Base-by-base conservation (phyloP, 2,329 filamentous ascomycete species). In the Monilinia vaccinii-corymbosi region DNA sequence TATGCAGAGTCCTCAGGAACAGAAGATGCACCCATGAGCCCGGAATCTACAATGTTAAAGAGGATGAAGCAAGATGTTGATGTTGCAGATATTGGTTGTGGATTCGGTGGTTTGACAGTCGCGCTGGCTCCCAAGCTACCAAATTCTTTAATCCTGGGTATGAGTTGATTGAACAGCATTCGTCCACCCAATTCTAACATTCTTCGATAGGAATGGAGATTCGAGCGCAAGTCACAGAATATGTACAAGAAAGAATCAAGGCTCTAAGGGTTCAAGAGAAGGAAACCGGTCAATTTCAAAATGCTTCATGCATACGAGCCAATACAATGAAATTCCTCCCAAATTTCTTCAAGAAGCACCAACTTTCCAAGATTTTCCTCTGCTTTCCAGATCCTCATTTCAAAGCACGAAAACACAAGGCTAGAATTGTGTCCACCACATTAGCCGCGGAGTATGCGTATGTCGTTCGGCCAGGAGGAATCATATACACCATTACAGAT, bases 241-340 rank as follows among this genome's bases (percentile, higher is more conserved):
- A 91, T 73, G 91, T 99, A 4, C 85, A 90, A 73, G 89, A 95
- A 66, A 87, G 91, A 70, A 89, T 96, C 72, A 83, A 84, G 66
- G 93, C 92, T 5, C 79, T 97, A 21, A 85, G 94, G 4, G 76
- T 78, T 14, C 86, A 92, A 70, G 81, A 83, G 64, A 70, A 76
- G 7, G 76, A 77, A 7, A 71, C 72, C 32, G 73, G 75, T 55
- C 74, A 77, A 50, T 97, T 91, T 73, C 87, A 95, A 71, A 99
- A 99, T 73, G 87, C 93, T 58, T 86, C 88, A 38, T 95, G 91
- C 71, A 78, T 99, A 51, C 87, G 94, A 63, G 89, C 90, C 66
- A 99, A 99, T 77, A 90, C 91, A 6, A 99, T 99, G 94, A 99
- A 99, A 73, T 99, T 97, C 74, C 79, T 99, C n/a, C 93, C 95